These are phyloP conservation scores for Sporothrix dimorphospora DNA, from an alignment of 2,329 filamentous ascomycete genomes.

Conservation along the genomic window DNA sequence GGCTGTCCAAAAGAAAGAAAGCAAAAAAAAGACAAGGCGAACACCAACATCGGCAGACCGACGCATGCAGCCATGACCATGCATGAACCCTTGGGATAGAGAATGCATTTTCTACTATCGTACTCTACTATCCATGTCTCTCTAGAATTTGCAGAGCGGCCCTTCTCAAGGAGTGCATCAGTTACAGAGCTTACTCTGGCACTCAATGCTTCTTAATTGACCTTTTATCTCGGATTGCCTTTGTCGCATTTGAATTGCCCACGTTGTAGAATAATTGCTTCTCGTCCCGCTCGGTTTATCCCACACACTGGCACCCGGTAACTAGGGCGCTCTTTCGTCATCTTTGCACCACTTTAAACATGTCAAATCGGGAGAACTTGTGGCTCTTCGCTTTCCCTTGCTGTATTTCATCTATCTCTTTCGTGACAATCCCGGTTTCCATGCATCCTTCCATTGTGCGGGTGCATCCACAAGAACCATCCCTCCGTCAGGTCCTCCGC, in stretches of 20 bases:
- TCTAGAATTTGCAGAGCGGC: background rate
- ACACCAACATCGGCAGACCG: background rate
- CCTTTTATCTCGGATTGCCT: background rate
- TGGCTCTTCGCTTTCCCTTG: too few species aligned
- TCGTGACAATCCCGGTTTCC: slow-evolving; percentile 17
- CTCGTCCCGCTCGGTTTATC: background rate
- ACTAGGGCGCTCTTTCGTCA: background rate
- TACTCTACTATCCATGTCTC: background rate
- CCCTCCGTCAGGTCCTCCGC: background rate
- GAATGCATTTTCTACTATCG: background rate
- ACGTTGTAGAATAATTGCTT: background rate
- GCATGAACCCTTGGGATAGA: background rate
- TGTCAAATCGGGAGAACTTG: too few species aligned
- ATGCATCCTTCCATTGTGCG: background rate
- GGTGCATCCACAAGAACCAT: background rate
- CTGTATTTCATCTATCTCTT: background rate
- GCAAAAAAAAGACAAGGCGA: background rate
- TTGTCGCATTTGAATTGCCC: background rate
- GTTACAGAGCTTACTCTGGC: background rate
- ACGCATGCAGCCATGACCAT: background rate
- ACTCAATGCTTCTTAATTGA: background rate
- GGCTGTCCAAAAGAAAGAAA: background rate
- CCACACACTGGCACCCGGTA: slow-evolving; percentile 1
- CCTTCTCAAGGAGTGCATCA: background rate
- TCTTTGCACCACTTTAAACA: background rate